Conservation (phyloP, 176 grass and related monocot genomes). For the Phoenix roebelenii region DNA sequence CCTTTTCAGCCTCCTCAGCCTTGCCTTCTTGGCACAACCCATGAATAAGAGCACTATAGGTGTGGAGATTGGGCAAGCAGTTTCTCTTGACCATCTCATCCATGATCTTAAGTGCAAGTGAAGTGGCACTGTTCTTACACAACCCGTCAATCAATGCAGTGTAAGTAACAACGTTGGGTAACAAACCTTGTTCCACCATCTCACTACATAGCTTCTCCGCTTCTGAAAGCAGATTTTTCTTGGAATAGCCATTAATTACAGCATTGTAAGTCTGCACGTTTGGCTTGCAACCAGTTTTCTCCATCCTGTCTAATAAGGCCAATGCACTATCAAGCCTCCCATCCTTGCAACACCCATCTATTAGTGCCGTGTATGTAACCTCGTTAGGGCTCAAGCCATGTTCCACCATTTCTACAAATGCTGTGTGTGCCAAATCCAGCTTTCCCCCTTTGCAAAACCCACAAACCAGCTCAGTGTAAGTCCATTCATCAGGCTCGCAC, state of each 20-base stretch:
- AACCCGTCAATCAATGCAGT: slow-evolving; percentile 34
- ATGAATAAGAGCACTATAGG: slow-evolving; percentile 47
- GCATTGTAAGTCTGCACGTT: slow-evolving; percentile 46
- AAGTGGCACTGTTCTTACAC: slow-evolving; percentile 44
- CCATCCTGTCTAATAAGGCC: slow-evolving; percentile 38
- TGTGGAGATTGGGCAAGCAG: slow-evolving; percentile 45
- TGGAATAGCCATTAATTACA: slow-evolving; percentile 43
- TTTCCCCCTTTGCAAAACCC: slow-evolving; percentile 29
- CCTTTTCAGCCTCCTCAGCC: slow-evolving; percentile 35
- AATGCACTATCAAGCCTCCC: slow-evolving; percentile 35
- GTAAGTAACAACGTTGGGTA: slow-evolving; percentile 28
- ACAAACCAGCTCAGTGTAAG: slow-evolving; percentile 41
- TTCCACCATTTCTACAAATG: slow-evolving; percentile 36
- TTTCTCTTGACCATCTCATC: slow-evolving; percentile 34
- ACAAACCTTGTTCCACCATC: slow-evolving; percentile 36
- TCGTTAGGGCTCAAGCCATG: slow-evolving; percentile 32
- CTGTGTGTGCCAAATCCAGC: slow-evolving; percentile 21
- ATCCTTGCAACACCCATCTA: slow-evolving; percentile 53
- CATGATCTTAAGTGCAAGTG: slow-evolving; percentile 39
- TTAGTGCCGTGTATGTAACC: slow-evolving; percentile 37
- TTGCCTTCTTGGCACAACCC: slow-evolving; percentile 43
- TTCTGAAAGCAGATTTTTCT: slow-evolving; percentile 39
- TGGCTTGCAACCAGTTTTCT: slow-evolving; percentile 41
- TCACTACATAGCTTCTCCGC: slow-evolving; percentile 31
- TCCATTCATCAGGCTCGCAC: slow-evolving; percentile 45